Base-by-base conservation (phyloP, 78 protist genomes). In the Dictyostelium firmibasis region DNA sequence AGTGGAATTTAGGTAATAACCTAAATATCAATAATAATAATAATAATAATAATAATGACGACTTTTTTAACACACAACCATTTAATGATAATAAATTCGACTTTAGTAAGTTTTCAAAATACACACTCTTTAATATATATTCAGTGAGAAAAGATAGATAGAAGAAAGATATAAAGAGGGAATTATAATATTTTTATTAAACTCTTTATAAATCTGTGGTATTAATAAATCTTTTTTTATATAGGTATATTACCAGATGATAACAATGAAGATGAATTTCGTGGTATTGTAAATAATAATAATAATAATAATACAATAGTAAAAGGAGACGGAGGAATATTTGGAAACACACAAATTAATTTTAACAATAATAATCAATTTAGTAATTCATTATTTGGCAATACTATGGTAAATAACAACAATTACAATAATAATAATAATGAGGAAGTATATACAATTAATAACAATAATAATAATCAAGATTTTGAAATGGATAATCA, bases 221-320 rank as follows among this genome's bases (percentile, higher is more conserved):
- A n/a, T n/a, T n/a, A n/a, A n/a, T n/a, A n/a, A n/a, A n/a, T 57
- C 20, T 57, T 4, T 57, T 13, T 57, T 16, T 20, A 5, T 5
- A 5, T 43, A 84, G 91, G 74, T 70, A 70, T 84, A 11, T 44
- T 84, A 69, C 91, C 91, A 69, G 81, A 84, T 29, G 91, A 84
- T 69, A 62, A 41, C 3, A 67, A 81, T 47, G 85, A 79, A 20
- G 84, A 81, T 25, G 35, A n/a, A 20, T 57, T 57, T 57, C 7
- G 67, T 57, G 27, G 67, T 4, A 57, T 57, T 57, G 67, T 57
- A 57, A 25, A 23, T 27, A 67, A 23, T 23, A 60, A 35, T n/a
- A 27, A n/a, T 41, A 27, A 2, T 0, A 38, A 29, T 76, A 41
- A 38, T 41, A 38, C 64, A 53, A 3, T 53, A 3, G 25, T 53